Conservation (phyloP, 1,284 basidiomycete genomes). For the Fomitopsis schrenkii region DNA sequence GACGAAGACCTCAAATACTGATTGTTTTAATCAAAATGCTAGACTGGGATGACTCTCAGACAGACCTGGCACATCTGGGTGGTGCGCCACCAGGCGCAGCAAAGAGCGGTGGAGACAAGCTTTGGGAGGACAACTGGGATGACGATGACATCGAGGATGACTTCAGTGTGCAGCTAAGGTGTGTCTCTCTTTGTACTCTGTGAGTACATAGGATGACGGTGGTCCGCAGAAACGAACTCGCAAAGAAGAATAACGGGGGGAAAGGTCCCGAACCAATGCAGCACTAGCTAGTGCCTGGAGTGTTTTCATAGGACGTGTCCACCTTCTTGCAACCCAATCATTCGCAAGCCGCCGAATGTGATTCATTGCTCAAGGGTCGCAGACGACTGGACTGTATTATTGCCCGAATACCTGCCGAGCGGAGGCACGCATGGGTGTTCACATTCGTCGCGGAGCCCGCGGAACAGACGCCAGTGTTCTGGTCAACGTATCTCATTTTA, state of each 20-base stretch:
- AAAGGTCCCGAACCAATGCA: constrained; percentile 51
- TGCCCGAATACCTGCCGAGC: too few relatives aligned
- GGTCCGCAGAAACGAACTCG: constrained; percentile 55
- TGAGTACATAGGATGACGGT: background rate
- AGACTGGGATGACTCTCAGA: constrained; percentile 87
- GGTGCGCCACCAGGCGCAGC: constrained; percentile 69
- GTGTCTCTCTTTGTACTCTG: constrained; percentile 21
- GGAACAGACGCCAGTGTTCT: background rate
- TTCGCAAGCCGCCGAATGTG: too few relatives aligned
- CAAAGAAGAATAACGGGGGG: constrained; percentile 52
- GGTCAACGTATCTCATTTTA: background rate
- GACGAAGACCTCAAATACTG: background rate
- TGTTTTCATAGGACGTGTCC: too few relatives aligned
- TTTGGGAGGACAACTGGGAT: constrained; percentile 99
- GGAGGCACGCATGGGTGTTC: too few relatives aligned
- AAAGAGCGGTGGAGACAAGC: constrained; percentile 73
- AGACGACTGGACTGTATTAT: too few relatives aligned
- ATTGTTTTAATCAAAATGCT: background rate
- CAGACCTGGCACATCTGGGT: constrained; percentile 72
- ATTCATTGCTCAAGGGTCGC: too few relatives aligned
- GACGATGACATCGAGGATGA: constrained; percentile 98
- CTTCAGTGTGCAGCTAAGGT: constrained; percentile 95
- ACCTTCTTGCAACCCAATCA: background rate
- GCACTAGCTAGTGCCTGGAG: constrained; percentile 30
- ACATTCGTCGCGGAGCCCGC: too few relatives aligned